Base-by-base conservation (phyloP, 73 alveolate genomes). In the Uronychia setigera region DNA sequence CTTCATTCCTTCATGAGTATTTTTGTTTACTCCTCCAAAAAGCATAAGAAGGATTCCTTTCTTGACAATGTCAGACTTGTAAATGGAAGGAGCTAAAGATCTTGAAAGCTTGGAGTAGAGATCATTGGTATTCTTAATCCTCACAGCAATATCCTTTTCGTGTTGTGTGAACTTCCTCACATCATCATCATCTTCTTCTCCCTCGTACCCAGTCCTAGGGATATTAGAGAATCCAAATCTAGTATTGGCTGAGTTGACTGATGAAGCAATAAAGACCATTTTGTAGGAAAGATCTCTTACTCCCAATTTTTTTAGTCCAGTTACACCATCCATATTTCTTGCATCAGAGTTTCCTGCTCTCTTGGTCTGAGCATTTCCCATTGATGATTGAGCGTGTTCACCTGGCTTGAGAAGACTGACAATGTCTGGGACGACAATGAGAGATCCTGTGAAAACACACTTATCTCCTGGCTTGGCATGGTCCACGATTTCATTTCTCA, bases 361-460 rank as follows among this genome's bases (percentile, higher is more conserved):
- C 95, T 28, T 93, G 93, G 88, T 97, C 79, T 82, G 92, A 77
- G 77, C 89, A 77, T 93, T 93, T 0, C 46, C 13, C 1, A 78
- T 26, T 26, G 83, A 86, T 78, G 82, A 80, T 93, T 90, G 93
- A 74, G 94, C 93, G 91, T 97, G 91, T 77, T 95, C 99, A 25
- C 99, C 99, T 13, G 99, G 99, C 85, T 97, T 97, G 80, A 95
- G 79, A 81, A 98, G 92, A 59, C 98, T 87, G 11, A 96, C 97
- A 29, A 98, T 96, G 92, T 98, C 99, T 26, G 99, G 99, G n/a
- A 97, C 99, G 29, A 97, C 99, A 32, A 98, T 94, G 33, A 96
- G 79, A 35, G 93, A 90, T 34, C 99, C 99, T 75, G 97, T 94
- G 83, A 96, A 97, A 75, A 92, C 89, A 59, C 96, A 88, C 80